Base-by-base conservation (phyloP, 2,329 filamentous ascomycete species). In the Scytalidium lignicola region DNA sequence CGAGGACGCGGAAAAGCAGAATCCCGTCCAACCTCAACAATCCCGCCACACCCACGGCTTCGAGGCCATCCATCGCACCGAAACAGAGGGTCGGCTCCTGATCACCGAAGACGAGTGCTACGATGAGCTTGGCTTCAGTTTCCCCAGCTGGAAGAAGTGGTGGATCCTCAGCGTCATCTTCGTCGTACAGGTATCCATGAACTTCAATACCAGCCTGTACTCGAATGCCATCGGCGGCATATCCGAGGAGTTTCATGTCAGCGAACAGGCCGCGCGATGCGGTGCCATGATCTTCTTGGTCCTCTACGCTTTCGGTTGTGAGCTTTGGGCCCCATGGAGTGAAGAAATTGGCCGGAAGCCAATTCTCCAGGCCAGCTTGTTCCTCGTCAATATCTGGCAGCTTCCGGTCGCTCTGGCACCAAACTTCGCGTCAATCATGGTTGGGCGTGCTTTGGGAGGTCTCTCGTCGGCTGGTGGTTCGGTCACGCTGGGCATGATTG, bases 291-390 rank as follows among this genome's bases (percentile, higher is more conserved):
- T 90, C 54, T 93, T 92, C 70, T 70, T 95, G 37, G 76, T 93
- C 45, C 67, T 83, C 2, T 93, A 95, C 65, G 88, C 88, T 32
- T 91, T 93, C 63, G 89, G 89, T 29, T 93, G 89, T 65, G 89
- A 93, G 66, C 75, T 92, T 0, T 93, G 89, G 89, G 89, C 89
- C 0, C 89, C 89, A 0, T 93, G 88, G 86, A 87, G 82, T 42
- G 89, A 95, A 65, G 89, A 93, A 61, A 74, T 92, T 44, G 89
- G 89, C 18, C 80, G 89, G 44, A 86, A 83, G 72, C 84, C 84
- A 1, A 78, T 93, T 48, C 74, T 92, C 19, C 88, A 92, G 72
- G 68, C 77, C 20, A 87, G 82, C 32, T 69, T 93, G 47, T 77
- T 86, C 55, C 70, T 93, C 10, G 86, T 91, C 66, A 93, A 93